Conservation (phyloP, 2,329 filamentous ascomycete species). For the Corynespora cassiicola region DNA sequence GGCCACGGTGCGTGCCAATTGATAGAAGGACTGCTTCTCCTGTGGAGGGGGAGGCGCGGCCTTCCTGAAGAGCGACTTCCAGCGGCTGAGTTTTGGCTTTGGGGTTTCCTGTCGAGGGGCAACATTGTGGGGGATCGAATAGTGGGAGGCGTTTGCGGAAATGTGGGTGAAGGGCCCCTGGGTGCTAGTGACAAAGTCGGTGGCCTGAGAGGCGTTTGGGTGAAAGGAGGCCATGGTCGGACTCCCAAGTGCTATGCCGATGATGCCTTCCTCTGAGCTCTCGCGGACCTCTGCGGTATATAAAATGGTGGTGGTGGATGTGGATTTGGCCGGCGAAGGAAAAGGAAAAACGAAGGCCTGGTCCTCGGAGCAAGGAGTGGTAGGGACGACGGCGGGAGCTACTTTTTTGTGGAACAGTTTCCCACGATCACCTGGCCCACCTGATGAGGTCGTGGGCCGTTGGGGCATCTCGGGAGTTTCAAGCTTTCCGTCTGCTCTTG, state of each 20-base stretch:
- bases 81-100: constrained; percentile 45
- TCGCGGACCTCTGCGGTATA: constrained; percentile 36
- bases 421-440: constrained; percentile 39
- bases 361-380: constrained; percentile 19
- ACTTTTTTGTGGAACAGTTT: constrained; percentile 45
- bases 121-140: constrained; percentile 4
- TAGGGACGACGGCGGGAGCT: constrained; percentile 27
- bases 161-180: constrained; percentile 24
- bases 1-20: constrained; percentile 33
- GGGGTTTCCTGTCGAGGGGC: constrained; percentile 20
- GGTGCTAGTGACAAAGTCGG: constrained; percentile 19
- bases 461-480: constrained; percentile 37
- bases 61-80: constrained; percentile 48
- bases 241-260: constrained; percentile 49
- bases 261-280: constrained; percentile 35
- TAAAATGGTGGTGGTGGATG: constrained; percentile 36
- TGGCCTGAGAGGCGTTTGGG: constrained; percentile 31
- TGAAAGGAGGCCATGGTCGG: constrained; percentile 37
- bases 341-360: constrained; percentile 32
- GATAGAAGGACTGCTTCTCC: constrained; percentile 43
- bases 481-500: constrained; percentile 29
- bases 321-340: constrained; percentile 34
- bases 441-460: constrained; percentile 44
- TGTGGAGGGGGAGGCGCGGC: constrained; percentile 22
- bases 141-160: constrained; percentile 17